These are phyloP conservation scores for Pythium folliculosum DNA, from an alignment of 352 stramenopile species.

Conservation along the genomic window DNA sequence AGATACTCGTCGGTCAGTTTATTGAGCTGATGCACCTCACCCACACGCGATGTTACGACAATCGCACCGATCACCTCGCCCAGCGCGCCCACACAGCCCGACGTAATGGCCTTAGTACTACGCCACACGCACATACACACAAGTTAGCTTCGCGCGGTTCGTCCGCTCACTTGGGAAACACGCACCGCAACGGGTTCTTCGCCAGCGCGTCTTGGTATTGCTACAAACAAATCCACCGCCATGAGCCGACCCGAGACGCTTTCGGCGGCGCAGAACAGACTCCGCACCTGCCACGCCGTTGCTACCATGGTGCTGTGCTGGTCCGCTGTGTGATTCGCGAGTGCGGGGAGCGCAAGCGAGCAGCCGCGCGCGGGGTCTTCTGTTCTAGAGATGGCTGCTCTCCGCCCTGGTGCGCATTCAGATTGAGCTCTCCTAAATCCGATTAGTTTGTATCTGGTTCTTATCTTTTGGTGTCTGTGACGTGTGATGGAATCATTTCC, in stretches of 20 bases:
- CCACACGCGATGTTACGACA: background rate
- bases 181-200: slow-evolving; percentile 52
- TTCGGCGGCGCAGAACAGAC: background rate
- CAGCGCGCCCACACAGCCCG: slow-evolving; percentile 56
- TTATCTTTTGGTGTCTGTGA: slow-evolving; percentile 32
- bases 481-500: no score
- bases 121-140: background rate
- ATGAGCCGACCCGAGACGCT: background rate
- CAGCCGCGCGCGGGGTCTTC: background rate
- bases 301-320: slow-evolving; percentile 15
- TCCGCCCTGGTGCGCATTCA: background rate
- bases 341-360: background rate
- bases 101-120: slow-evolving; percentile 74
- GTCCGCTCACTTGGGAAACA: background rate
- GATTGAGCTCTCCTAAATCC: slow-evolving; percentile 2
- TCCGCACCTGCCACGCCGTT: slow-evolving; percentile 26
- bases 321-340: background rate
- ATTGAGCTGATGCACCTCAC: no score
- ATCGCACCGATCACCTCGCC: slow-evolving; percentile 65
- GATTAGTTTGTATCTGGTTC: background rate
- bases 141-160: background rate
- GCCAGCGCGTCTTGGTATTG: slow-evolving; percentile 61
- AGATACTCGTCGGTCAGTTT: background rate
- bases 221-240: slow-evolving; percentile 22
- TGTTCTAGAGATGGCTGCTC: background rate